Conservation (phyloP, 1,139 yeast genomes). For the Pichia sp. region DNA sequence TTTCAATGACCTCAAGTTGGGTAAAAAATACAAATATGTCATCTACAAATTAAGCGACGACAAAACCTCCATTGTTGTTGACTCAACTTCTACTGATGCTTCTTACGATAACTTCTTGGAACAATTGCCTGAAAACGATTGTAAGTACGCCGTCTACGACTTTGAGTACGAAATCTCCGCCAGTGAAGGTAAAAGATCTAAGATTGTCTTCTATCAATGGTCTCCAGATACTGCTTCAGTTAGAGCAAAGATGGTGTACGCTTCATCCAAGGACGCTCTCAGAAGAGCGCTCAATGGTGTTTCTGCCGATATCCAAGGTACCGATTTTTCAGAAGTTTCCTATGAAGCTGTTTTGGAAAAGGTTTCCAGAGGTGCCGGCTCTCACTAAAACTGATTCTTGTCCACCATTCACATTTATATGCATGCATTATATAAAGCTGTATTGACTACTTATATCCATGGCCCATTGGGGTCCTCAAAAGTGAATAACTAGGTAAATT, state of each 20-base stretch:
- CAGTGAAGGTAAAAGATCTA: slow-evolving; percentile 94
- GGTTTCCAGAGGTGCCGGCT: slow-evolving; percentile 77
- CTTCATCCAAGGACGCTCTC: slow-evolving; percentile 93
- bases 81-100: slow-evolving; percentile 62
- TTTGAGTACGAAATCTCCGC: slow-evolving; percentile 86
- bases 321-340: slow-evolving; percentile 94
- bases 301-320: slow-evolving; percentile 91
- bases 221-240: slow-evolving; percentile 96
- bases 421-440: too few species aligned
- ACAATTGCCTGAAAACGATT: slow-evolving; percentile 89
- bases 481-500: too few species aligned
- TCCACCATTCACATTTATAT: too few species aligned
- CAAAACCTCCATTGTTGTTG: slow-evolving; percentile 88
- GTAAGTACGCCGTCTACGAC: slow-evolving; percentile 95
- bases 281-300: slow-evolving; percentile 97
- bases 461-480: too few species aligned
- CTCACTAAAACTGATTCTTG: slow-evolving; percentile 31
- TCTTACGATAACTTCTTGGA: slow-evolving; percentile 74
- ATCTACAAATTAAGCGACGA: slow-evolving; percentile 72
- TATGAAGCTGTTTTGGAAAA: slow-evolving; percentile 87
- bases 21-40: slow-evolving; percentile 80
- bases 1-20: slow-evolving; percentile 92
- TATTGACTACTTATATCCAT: too few species aligned
- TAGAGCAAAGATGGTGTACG: slow-evolving; percentile 94
- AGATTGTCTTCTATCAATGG: slow-evolving; percentile 93